phyloP scores from a whole-genome alignment of 2,329 filamentous ascomycete species.

The Tympanopsis confertula region DNA sequence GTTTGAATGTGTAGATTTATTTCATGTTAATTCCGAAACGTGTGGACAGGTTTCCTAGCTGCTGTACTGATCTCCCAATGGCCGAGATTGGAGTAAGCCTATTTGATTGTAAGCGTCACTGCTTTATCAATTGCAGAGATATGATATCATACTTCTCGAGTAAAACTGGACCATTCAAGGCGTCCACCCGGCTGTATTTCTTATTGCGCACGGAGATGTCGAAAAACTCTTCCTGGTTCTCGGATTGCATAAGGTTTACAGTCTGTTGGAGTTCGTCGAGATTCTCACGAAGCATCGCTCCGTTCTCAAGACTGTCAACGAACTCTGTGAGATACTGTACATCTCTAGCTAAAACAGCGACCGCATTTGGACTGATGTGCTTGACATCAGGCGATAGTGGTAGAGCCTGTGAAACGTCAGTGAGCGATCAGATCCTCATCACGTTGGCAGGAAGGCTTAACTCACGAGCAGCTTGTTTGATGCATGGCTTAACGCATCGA shows the following conservation, averaged over 20 bases:
- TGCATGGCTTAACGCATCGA: slow-evolving; percentile 86
- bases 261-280: slow-evolving; percentile 91
- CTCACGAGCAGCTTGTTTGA: slow-evolving; percentile 70
- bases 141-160: slow-evolving; percentile 67
- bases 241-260: slow-evolving; percentile 71
- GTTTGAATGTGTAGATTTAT: too few species aligned
- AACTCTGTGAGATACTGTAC: slow-evolving; percentile 76
- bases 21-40: slow-evolving; percentile 54
- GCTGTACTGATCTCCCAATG: slow-evolving; percentile 47
- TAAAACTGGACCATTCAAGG: slow-evolving; percentile 74
- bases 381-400: slow-evolving; percentile 70
- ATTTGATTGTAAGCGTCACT: slow-evolving; percentile 1
- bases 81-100: slow-evolving; percentile 57
- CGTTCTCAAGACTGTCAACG: slow-evolving; percentile 74
- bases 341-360: slow-evolving; percentile 70
- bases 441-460: slow-evolving; percentile 2
- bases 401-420: slow-evolving; percentile 39
- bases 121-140: slow-evolving; percentile 3
- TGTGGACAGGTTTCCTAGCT: slow-evolving; percentile 61
- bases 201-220: slow-evolving; percentile 81
- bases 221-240: slow-evolving; percentile 94
- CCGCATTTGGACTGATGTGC: slow-evolving; percentile 77
- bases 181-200: slow-evolving; percentile 91
- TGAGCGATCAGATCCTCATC: slow-evolving; percentile 6
- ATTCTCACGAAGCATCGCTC: slow-evolving; percentile 74